Conservation (phyloP, 1,284 basidiomycete genomes). For the Leccinum pachyderme region DNA sequence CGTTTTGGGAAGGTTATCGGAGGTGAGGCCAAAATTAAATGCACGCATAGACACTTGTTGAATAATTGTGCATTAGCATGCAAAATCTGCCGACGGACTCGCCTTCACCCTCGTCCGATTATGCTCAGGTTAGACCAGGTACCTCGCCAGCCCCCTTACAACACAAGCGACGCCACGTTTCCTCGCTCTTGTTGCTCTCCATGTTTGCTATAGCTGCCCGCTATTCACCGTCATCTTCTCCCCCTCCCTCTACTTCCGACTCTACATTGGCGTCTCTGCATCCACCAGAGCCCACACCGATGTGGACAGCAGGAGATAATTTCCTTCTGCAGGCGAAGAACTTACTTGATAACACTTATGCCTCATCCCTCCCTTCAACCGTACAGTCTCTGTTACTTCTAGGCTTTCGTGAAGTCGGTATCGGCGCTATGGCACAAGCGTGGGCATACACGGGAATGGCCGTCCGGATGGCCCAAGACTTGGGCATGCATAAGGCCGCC, state of each 20-base stretch:
- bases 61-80: constrained; percentile 18
- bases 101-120: constrained; percentile 35
- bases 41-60: background rate
- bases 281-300: constrained; percentile 51
- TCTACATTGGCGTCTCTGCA: constrained; percentile 38
- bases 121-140: constrained; percentile 22
- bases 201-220: constrained; percentile 80
- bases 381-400: constrained; percentile 78
- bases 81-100: constrained; percentile 24
- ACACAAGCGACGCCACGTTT: constrained; percentile 46
- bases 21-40: constrained; percentile 33
- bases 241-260: constrained; percentile 39
- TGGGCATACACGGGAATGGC: constrained; percentile 83
- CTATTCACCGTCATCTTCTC: constrained; percentile 45
- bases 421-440: constrained; percentile 83
- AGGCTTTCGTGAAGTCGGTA: constrained; percentile 81
- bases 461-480: constrained; percentile 82
- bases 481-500: constrained; percentile 80
- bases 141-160: constrained; percentile 38
- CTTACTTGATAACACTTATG: constrained; percentile 66
- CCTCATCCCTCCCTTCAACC: constrained; percentile 62
- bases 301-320: constrained; percentile 81
- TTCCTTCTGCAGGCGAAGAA: constrained; percentile 70
- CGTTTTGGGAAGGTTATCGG: constrained; percentile 64
- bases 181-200: constrained; percentile 67